Evolutionary conservation across 208 protist species (phyloP).

Genomic region (Herpetomonas tarakana): DNA sequence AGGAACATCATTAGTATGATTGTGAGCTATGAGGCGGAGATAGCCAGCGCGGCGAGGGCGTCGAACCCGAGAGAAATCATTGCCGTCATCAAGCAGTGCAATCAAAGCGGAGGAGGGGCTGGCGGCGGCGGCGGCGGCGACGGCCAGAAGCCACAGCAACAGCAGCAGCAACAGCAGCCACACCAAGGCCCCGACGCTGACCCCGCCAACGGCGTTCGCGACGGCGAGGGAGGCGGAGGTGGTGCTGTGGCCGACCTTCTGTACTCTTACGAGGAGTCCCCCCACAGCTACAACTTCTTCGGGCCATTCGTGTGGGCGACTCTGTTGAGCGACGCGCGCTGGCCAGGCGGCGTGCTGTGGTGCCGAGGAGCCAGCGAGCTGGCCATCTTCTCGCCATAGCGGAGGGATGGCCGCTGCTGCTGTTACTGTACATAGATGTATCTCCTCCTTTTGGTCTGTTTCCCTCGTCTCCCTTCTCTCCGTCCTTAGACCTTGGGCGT

Average conservation of each 20-base stretch:
- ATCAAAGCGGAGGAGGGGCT: no score
- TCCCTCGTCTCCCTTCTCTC: no score
- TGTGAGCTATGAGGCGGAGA: not conserved
- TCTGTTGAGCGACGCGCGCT: slow-evolving; percentile 41
- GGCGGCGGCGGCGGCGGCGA: not conserved
- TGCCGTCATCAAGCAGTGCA: slow-evolving; percentile 18
- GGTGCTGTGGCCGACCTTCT: slow-evolving; percentile 26
- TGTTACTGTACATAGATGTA: not conserved
- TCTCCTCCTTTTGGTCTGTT: no score
- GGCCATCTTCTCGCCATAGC: slow-evolving; percentile 43
- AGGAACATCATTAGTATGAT: not conserved
- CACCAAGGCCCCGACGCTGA: not conserved
- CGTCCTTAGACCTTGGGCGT: no score
- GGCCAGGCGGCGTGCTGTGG: slow-evolving; percentile 67
- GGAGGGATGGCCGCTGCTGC: not conserved
- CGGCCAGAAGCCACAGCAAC: not conserved
- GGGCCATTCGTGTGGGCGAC: slow-evolving; percentile 79
- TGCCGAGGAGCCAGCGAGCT: slow-evolving; percentile 30
- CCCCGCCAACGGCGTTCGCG: not conserved
- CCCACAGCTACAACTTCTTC: slow-evolving; percentile 84
- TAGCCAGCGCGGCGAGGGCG: slow-evolving; percentile 4
- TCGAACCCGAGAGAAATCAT: slow-evolving; percentile 33
- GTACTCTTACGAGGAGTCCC: slow-evolving; percentile 79
- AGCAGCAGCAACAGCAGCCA: not conserved
- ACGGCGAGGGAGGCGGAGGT: slow-evolving; percentile 1